Conservation (phyloP, 2,329 filamentous ascomycete genomes). For the Tolypocladium endophyticum region DNA sequence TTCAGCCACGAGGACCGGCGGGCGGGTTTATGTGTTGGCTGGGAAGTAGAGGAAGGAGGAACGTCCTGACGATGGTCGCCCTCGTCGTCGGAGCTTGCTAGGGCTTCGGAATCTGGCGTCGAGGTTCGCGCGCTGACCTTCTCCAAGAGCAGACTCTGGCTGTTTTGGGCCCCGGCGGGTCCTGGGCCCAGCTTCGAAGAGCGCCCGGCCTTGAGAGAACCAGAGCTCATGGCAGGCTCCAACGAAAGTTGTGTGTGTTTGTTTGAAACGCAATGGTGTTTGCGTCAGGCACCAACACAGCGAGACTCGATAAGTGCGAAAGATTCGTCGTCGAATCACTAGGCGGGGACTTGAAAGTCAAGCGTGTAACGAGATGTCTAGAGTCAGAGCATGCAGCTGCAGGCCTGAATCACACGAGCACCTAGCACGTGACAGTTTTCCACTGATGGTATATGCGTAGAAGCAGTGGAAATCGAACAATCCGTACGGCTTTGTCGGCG, state of each 20-base stretch:
- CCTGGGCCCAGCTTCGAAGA: conserved; percentile 40
- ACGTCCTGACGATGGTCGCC: conserved; percentile 53
- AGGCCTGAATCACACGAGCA: neutral
- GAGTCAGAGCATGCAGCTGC: neutral
- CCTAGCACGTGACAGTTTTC: neutral
- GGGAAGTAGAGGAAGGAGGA: conserved; percentile 28
- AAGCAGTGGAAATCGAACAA: neutral
- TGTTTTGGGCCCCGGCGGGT: conserved; percentile 39
- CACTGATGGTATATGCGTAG: neutral
- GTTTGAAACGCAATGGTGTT: neutral
- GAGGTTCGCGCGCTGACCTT: conserved; percentile 71
- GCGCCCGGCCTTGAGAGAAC: conserved; percentile 37
- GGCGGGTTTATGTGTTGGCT: conserved; percentile 48
- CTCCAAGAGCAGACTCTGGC: conserved; percentile 58
- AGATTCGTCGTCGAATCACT: neutral
- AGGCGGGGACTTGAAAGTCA: neutral
- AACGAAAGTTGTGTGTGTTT: neutral
- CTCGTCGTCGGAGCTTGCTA: conserved; percentile 93
- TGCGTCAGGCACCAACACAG: neutral
- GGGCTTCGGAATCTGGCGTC: conserved; percentile 86
- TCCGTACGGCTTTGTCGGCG: neutral
- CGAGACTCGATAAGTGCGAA: neutral
- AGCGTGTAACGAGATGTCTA: neutral
- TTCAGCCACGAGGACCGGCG: conserved; percentile 79
- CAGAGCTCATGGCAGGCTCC: conserved; percentile 37